A percentile compares a stretch with the other conserved stretches of the same genome.
phyloP scores from a whole-genome alignment of 2,329 filamentous ascomycete species.

The Colletotrichum caudatum region DNA sequence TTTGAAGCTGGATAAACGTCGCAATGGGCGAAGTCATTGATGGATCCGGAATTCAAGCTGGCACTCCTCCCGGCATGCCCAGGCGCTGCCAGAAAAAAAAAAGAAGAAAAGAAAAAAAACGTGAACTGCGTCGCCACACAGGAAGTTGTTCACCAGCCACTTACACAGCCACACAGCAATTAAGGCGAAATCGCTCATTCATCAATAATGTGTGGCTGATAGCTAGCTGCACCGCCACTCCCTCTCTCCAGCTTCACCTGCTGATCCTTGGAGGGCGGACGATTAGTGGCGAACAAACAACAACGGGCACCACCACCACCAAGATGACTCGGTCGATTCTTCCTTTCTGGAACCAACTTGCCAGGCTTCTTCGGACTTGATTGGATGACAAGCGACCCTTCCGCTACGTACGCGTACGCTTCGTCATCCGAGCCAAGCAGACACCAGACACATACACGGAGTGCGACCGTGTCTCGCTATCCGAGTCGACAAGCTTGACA shows the following conservation, averaged over 20 bases:
- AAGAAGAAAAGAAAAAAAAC: too few relatives aligned
- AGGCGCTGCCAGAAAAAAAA: too few relatives aligned
- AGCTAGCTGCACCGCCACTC: background rate
- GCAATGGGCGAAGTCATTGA: background rate
- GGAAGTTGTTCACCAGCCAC: background rate
- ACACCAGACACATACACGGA: background rate
- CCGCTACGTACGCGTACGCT: slow-evolving; percentile 32
- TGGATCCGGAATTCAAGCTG: background rate
- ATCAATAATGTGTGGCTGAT: background rate
- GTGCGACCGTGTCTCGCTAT: background rate
- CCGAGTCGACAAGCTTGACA: slow-evolving; percentile 5
- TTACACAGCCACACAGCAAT: background rate
- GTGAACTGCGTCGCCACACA: background rate
- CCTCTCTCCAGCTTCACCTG: background rate
- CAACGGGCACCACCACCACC: slow-evolving; percentile 1
- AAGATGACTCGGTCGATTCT: background rate
- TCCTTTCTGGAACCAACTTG: background rate
- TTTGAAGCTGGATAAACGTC: background rate
- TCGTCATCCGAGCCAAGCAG: slow-evolving; percentile 30
- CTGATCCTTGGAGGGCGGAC: slow-evolving; percentile 3
- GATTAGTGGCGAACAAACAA: slow-evolving; percentile 15
- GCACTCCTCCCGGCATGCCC: too few relatives aligned
- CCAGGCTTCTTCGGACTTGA: slow-evolving; percentile 10
- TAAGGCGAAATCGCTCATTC: too few relatives aligned
- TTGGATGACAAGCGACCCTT: slow-evolving; percentile 28